Percentiles rank a stretch among this genome's conserved stretches.
Conservation (phyloP, 306 rosid species). For the Medicago ruthenica region DNA sequence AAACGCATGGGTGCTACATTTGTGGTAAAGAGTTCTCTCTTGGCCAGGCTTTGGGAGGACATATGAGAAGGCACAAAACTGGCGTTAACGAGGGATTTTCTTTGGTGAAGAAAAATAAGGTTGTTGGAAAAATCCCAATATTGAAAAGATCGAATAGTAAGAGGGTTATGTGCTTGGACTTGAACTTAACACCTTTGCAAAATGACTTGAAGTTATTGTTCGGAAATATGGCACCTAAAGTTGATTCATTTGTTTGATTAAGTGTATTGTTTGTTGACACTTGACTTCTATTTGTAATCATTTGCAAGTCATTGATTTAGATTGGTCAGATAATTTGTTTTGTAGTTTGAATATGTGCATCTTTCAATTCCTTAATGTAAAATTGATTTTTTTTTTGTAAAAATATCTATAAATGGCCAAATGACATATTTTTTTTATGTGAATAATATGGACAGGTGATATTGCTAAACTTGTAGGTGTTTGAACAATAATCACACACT, state of each 20-base stretch:
- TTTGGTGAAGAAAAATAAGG: conserved; percentile 1
- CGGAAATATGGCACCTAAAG: conserved; percentile 66
- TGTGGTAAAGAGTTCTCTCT: conserved; percentile 67
- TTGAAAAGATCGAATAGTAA: conserved; percentile 60
- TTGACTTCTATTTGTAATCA: not conserved
- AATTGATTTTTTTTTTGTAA: not conserved
- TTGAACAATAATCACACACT: too few relatives aligned
- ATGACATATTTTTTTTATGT: not conserved
- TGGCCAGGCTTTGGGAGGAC: conserved; percentile 94
- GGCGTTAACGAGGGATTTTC: conserved; percentile 22
- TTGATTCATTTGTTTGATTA: conserved; percentile 40
- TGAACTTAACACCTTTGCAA: conserved; percentile 86
- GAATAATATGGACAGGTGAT: too few relatives aligned
- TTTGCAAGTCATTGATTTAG: not conserved
- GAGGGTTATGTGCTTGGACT: conserved; percentile 59
- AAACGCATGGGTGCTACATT: conserved; percentile 60
- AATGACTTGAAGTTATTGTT: conserved; percentile 78
- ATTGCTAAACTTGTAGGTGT: too few relatives aligned
- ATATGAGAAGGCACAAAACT: conserved; percentile 74
- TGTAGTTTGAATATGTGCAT: not conserved
- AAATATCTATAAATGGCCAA: not conserved
- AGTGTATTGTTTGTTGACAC: not conserved
- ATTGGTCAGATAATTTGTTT: not conserved
- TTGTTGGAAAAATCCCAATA: conserved; percentile 27
- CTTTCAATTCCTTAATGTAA: not conserved